Conservation (phyloP, 495 filamentous ascomycete species). For the Podospora pseudoanserina region DNA sequence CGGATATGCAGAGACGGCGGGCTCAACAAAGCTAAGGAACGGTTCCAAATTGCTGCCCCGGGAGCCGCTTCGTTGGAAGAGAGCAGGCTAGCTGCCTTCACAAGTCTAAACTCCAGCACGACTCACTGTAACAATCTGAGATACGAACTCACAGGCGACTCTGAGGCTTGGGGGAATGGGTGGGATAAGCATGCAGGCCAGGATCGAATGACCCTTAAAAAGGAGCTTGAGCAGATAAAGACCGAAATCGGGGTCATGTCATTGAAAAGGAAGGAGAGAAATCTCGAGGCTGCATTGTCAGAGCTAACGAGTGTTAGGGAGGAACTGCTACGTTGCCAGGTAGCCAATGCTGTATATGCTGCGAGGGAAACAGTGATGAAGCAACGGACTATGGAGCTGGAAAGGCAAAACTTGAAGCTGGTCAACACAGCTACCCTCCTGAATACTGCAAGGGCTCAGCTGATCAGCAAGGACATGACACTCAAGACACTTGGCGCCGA, state of each 20-base stretch:
- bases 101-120: neutral
- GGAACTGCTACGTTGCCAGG: neutral
- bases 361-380: neutral
- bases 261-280: neutral
- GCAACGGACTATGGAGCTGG: neutral
- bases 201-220: neutral
- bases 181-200: neutral
- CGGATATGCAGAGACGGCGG: neutral
- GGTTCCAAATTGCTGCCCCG: neutral
- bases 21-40: neutral
- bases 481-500: neutral
- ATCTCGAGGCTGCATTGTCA: neutral
- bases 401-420: neutral
- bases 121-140: neutral
- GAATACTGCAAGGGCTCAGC: neutral
- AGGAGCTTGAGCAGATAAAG: neutral
- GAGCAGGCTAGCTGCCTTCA: neutral
- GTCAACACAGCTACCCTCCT: neutral
- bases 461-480: neutral
- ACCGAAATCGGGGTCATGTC: neutral
- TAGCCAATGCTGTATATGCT: neutral
- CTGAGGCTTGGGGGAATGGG: neutral
- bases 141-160: neutral
- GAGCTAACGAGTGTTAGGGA: neutral
- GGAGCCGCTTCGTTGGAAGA: neutral